Evolutionary conservation across 345 rosid genomes (phyloP), one percentile per base, ranked within the genome.

Genomic region (Eucalyptus pauciflora): DNA sequence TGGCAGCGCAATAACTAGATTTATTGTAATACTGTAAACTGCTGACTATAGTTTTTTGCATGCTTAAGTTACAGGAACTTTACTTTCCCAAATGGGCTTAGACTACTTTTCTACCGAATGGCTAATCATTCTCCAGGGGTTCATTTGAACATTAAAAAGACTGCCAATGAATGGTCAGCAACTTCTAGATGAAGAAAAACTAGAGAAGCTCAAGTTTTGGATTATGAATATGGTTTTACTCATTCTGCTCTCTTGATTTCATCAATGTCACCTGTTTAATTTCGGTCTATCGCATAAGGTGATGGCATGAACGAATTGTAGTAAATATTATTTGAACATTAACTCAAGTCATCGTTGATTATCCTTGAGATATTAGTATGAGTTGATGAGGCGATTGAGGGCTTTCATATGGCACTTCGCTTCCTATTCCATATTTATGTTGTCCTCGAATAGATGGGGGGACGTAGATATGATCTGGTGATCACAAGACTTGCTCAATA

Each of bases 381-480:
- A 64, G 71, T 64, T 64, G 37, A 62, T 56, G 62, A 22, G 62
- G 62, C 11, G 62, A 60, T 60, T 25, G 67, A 60, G 67, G 67
- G 10, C 67, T 60, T 25, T n/a, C 67, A 27, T 27, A 11, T 62
- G 49, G 49, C 13, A 48, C 49, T 10, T 48, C 4, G 49, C 49
- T 48, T 48, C 49, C 49, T 10, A 48, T 15, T 67, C 79, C 22
- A 15, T 67, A 3, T 33, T 16, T 15, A 33, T 31, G 43, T 3
- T 69, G 0, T 69, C 80, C 43, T 31, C 0, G 24, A 1, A 33
- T 16, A 31, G 43, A 31, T 18, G 2, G 20, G 76, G 43, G 12
- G 22, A 16, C 0, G 79, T 16, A 33, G 0, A 15, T 31, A 31
- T 31, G 79, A 67, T 67, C 43, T 67, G 0, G 0, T 1, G 22